phyloP scores from a whole-genome alignment of 164 flowering plant species.

The Magnolia sinica region DNA sequence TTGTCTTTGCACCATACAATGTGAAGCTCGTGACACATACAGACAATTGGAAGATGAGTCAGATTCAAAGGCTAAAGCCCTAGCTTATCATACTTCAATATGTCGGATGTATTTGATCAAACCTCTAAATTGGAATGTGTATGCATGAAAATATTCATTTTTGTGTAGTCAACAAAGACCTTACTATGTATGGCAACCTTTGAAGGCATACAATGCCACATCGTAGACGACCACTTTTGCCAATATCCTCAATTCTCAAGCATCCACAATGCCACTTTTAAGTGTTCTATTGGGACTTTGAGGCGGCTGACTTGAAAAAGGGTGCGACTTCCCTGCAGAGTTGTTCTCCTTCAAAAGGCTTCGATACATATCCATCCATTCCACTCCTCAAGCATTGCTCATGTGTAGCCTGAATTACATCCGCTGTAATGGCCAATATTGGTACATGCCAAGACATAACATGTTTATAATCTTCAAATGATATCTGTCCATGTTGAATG shows the following conservation, averaged over 20 bases:
- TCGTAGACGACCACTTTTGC: slow-evolving; percentile 15
- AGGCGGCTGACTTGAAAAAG: slow-evolving; percentile 38
- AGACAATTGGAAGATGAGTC: too few species aligned
- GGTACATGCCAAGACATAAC: slow-evolving; percentile 66
- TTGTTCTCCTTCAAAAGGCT: slow-evolving; percentile 91
- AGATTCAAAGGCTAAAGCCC: too few species aligned
- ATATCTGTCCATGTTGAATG: slow-evolving; percentile 44
- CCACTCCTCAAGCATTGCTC: slow-evolving; percentile 69
- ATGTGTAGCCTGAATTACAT: slow-evolving; percentile 88
- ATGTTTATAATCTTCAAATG: slow-evolving; percentile 35
- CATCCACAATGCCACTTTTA: slow-evolving; percentile 1
- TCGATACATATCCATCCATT: slow-evolving; percentile 98
- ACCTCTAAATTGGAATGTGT: too few species aligned
- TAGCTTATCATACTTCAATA: too few species aligned
- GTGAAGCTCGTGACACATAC: too few species aligned
- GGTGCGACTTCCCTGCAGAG: slow-evolving; percentile 81
- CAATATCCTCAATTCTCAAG: slow-evolving; percentile 11
- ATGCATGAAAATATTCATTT: too few species aligned
- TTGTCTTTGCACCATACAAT: too few species aligned
- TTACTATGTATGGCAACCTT: slow-evolving; percentile 2
- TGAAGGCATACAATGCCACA: slow-evolving; percentile 17
- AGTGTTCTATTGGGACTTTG: slow-evolving; percentile 21
- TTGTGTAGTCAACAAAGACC: not conserved
- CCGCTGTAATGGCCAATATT: slow-evolving; percentile 99
- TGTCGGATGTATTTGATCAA: too few species aligned